Conservation (phyloP, 768 basidiomycete species). For the Kwoniella mangroviensis region DNA sequence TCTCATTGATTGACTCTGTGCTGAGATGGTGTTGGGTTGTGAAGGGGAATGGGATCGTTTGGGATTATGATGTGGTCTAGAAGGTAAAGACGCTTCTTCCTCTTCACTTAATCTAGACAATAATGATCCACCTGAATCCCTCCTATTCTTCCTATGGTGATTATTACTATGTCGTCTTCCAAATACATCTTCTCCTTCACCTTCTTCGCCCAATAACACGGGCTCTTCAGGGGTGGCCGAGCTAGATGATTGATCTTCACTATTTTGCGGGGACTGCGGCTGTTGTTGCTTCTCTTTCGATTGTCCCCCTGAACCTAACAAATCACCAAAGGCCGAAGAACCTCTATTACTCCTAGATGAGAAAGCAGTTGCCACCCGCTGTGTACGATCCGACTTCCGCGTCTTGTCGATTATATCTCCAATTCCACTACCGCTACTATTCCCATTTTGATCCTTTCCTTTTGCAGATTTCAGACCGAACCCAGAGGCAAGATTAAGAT, state of each 20-base stretch:
- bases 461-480: constrained; percentile 22
- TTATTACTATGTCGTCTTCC: constrained; percentile 6
- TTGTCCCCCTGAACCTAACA: constrained; percentile 5
- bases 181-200: background rate
- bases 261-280: background rate
- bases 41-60: constrained; percentile 6
- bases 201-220: no score
- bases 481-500: constrained; percentile 5
- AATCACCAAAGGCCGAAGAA: constrained; percentile 22
- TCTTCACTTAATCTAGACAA: constrained; percentile 21
- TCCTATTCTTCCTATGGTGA: background rate
- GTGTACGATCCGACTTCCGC: constrained; percentile 6
- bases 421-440: background rate
- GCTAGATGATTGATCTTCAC: background rate
- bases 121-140: constrained; percentile 20
- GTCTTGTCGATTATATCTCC: constrained; percentile 20
- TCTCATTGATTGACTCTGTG: background rate
- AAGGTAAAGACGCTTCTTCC: constrained; percentile 20
- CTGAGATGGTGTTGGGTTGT: background rate
- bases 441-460: background rate
- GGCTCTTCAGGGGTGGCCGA: background rate
- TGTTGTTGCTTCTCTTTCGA: background rate
- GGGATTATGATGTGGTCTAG: constrained; percentile 14
- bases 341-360: background rate
- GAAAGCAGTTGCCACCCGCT: background rate